Percentiles rank a stretch among this genome's conserved stretches.
Conservation (phyloP, 371 early-diverging fungal species). For the Saksenaea vasiformis region DNA sequence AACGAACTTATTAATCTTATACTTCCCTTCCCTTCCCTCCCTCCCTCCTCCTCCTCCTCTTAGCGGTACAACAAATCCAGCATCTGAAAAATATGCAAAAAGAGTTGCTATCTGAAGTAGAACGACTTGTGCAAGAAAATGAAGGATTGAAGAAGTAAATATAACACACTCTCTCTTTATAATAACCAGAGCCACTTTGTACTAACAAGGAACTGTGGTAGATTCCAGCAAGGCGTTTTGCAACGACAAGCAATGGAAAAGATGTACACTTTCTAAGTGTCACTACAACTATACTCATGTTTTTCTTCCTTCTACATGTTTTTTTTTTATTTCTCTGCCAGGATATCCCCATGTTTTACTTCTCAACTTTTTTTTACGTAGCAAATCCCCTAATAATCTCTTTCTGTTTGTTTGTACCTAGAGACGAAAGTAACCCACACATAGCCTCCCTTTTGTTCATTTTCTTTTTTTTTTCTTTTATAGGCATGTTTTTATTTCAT, state of each 20-base stretch:
- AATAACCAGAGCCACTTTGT: background rate
- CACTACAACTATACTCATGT: too few relatives aligned
- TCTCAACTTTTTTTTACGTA: slow-evolving; percentile 1
- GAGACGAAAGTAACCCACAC: slow-evolving; percentile 14
- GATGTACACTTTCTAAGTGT: slow-evolving; percentile 44
- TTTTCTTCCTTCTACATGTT: background rate
- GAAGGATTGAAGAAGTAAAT: slow-evolving; percentile 51
- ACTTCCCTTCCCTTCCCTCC: too few relatives aligned
- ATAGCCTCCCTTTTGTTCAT: slow-evolving; percentile 9
- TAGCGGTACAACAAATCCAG: slow-evolving; percentile 54
- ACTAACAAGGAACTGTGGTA: slow-evolving; percentile 3
- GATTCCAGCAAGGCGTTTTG: slow-evolving; percentile 51
- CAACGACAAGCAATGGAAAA: slow-evolving; percentile 57
- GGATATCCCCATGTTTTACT: background rate
- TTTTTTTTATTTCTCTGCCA: background rate
- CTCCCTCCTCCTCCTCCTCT: too few relatives aligned
- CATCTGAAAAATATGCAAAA: slow-evolving; percentile 49
- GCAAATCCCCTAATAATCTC: slow-evolving; percentile 8
- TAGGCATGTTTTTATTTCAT: background rate
- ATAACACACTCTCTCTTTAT: too few relatives aligned
- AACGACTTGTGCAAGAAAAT: slow-evolving; percentile 50
- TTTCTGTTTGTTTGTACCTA: slow-evolving; percentile 17
- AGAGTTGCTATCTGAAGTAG: slow-evolving; percentile 51
- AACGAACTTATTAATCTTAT: too few relatives aligned
- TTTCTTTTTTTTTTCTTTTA: background rate